These are phyloP conservation scores for Plasmodium cynomolgi DNA, from an alignment of 169 alveolate genomes.

Conservation along the genomic window DNA sequence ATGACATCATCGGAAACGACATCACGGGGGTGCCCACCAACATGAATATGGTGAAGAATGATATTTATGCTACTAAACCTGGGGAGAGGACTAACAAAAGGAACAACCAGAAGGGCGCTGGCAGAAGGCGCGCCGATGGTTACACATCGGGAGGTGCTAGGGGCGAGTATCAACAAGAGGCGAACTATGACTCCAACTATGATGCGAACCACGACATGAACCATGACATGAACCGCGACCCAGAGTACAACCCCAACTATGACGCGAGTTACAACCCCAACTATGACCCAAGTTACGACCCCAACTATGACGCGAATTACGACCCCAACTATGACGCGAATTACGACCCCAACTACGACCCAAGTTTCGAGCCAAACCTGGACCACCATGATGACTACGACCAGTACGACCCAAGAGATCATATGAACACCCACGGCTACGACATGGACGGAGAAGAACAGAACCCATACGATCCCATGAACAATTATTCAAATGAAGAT, in stretches of 20 bases:
- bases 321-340: neutral
- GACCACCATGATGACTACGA: neutral
- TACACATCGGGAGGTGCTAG: neutral
- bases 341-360: neutral
- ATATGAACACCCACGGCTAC: neutral
- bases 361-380: neutral
- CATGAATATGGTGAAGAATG: neutral
- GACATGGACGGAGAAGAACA: neutral
- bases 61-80: neutral
- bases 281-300: neutral
- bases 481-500: neutral
- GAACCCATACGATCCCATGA: neutral
- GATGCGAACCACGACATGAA: neutral
- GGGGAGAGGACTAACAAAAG: neutral
- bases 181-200: neutral
- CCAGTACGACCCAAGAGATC: neutral
- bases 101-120: neutral
- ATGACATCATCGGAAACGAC: neutral
- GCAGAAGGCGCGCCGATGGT: neutral
- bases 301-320: neutral
- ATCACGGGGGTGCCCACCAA: neutral
- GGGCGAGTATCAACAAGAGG: constrained; percentile 10
- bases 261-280: neutral
- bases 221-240: neutral
- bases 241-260: neutral